Percentiles rank a stretch among this genome's conserved stretches.
Conservation (phyloP, 2,329 filamentous ascomycete genomes). For the Trichoderma atrobrunneum region DNA sequence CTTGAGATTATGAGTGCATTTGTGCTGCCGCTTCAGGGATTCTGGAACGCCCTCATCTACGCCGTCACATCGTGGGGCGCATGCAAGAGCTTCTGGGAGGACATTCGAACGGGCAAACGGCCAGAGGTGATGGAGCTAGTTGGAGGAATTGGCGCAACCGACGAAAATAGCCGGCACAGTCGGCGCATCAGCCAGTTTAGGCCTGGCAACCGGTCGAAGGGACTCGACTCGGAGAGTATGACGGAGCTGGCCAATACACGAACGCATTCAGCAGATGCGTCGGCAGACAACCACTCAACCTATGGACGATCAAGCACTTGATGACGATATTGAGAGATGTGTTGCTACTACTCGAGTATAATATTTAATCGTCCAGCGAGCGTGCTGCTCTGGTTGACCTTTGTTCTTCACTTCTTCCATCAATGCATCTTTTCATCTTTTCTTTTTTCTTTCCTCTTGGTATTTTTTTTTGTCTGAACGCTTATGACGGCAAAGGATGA, state of each 20-base stretch:
- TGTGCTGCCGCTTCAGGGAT: constrained; percentile 76
- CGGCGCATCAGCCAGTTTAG: constrained; percentile 13
- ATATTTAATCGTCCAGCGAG: constrained; percentile 10
- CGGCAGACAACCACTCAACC: background rate
- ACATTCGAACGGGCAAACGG: constrained; percentile 33
- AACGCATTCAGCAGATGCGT: constrained; percentile 6
- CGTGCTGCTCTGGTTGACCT: background rate
- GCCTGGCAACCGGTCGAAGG: background rate
- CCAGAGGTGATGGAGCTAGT: constrained; percentile 37
- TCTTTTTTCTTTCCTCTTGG: background rate
- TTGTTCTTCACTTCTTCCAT: background rate
- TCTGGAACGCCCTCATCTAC: constrained; percentile 83
- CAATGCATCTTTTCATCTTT: background rate
- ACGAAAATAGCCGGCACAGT: constrained; percentile 18
- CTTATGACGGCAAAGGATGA: constrained; percentile 16
- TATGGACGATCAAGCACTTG: constrained; percentile 8
- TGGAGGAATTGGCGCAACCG: constrained; percentile 25
- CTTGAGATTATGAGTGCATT: constrained; percentile 70
- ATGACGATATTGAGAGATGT: background rate
- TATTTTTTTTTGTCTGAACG: background rate
- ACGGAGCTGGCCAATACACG: constrained; percentile 16
- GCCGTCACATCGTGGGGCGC: constrained; percentile 65
- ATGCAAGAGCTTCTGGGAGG: constrained; percentile 48
- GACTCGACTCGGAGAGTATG: constrained; percentile 17
- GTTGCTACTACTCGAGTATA: constrained; percentile 15